Conservation (phyloP, 768 basidiomycete genomes). For the Hebeloma cylindrosporum region DNA sequence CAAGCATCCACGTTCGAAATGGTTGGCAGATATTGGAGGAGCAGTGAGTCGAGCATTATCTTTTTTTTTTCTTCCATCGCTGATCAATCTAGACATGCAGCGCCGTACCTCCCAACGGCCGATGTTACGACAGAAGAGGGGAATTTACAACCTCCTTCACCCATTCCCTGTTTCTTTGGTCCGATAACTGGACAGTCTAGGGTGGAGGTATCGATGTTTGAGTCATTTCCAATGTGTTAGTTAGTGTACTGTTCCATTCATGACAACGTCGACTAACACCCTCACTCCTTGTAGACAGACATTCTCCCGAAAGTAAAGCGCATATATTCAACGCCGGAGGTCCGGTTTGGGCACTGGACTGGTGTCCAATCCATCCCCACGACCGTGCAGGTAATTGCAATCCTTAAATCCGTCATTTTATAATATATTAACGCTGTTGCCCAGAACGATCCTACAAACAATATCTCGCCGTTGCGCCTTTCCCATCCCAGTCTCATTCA, state of each 20-base stretch:
- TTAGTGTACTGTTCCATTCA: neutral
- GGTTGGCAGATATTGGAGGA: conserved; percentile 47
- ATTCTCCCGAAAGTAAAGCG: conserved; percentile 55
- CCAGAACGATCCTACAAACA: conserved; percentile 60
- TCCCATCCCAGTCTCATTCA: conserved; percentile 62
- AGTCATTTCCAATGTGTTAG: conserved; percentile 59
- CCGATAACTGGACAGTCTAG: conserved; percentile 53
- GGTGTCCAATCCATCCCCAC: conserved; percentile 79
- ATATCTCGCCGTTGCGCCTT: conserved; percentile 82
- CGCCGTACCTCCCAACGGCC: conserved; percentile 60
- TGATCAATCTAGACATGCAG: conserved; percentile 48
- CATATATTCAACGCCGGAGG: conserved; percentile 86
- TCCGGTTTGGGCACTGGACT: conserved; percentile 89
- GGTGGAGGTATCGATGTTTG: conserved; percentile 53
- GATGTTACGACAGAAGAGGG: conserved; percentile 50
- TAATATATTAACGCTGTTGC: neutral
- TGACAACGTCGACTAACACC: neutral
- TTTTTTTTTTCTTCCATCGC: neutral
- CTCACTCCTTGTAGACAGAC: conserved; percentile 46
- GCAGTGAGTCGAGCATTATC: conserved; percentile 40
- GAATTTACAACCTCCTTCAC: conserved; percentile 49
- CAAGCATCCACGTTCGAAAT: conserved; percentile 38
- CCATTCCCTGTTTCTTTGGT: conserved; percentile 66
- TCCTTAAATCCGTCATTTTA: neutral
- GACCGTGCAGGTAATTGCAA: conserved; percentile 50